Percentiles rank a stretch among this genome's conserved stretches.
These are phyloP conservation scores for Solanum commersonii DNA, from an alignment of 257 asterid species.

Conservation along the genomic window DNA sequence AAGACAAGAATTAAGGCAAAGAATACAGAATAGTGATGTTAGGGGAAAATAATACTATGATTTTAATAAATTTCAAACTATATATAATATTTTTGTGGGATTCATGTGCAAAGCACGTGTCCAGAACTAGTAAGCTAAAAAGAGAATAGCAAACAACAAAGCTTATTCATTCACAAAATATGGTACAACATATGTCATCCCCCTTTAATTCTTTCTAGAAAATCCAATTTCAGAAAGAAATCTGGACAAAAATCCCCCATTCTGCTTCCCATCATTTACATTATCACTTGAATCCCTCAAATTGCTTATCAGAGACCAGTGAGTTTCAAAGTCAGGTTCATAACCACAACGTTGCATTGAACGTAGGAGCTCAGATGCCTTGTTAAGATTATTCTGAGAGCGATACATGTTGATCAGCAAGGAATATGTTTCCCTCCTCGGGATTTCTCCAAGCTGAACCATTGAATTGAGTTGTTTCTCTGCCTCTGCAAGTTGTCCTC, in stretches of 20 bases:
- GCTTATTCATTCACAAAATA: not conserved
- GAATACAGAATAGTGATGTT: too few relatives aligned
- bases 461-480: slow-evolving; percentile 41
- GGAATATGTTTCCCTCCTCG: slow-evolving; percentile 47
- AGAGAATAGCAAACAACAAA: not conserved
- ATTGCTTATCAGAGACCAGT: slow-evolving; percentile 75
- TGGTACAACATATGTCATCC: not conserved
- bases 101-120: too few relatives aligned
- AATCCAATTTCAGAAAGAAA: slow-evolving; percentile 66
- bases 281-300: slow-evolving; percentile 27
- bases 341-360: slow-evolving; percentile 69
- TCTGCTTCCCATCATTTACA: slow-evolving; percentile 13
- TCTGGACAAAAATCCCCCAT: slow-evolving; percentile 41
- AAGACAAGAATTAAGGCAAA: too few relatives aligned
- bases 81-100: too few relatives aligned
- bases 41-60: too few relatives aligned
- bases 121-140: not conserved
- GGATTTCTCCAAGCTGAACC: slow-evolving; percentile 52
- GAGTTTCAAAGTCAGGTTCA: slow-evolving; percentile 74
- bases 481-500: slow-evolving; percentile 44
- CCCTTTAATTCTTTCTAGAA: slow-evolving; percentile 12
- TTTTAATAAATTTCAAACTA: too few relatives aligned
- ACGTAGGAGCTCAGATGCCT: slow-evolving; percentile 42
- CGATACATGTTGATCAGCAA: slow-evolving; percentile 39
- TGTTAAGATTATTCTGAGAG: slow-evolving; percentile 26